Percentiles rank a stretch among this genome's conserved stretches.
Evolutionary conservation across 2,329 filamentous ascomycete species (phyloP).

Genomic region (Calonectria montana): DNA sequence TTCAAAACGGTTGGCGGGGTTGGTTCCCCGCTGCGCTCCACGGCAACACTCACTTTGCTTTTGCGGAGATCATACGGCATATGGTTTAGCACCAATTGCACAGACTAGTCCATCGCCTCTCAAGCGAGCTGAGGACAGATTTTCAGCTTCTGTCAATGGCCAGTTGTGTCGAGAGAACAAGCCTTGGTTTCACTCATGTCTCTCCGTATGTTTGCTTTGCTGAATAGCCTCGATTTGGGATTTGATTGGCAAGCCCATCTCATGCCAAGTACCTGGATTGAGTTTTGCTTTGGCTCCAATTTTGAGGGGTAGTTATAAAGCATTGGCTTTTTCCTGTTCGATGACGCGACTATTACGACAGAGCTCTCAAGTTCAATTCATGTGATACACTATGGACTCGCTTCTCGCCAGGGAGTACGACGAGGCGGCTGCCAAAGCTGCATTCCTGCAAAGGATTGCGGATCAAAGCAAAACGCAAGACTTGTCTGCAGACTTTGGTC

Average conservation of each 20-base stretch:
- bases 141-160: background rate
- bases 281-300: background rate
- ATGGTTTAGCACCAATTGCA: background rate
- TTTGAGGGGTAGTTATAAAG: background rate
- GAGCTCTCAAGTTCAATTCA: background rate
- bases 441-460: background rate
- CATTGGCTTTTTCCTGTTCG: background rate
- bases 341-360: too few relatives aligned
- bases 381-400: background rate
- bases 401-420: background rate
- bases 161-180: background rate
- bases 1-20: background rate
- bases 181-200: background rate
- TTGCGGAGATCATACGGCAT: background rate
- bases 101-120: background rate
- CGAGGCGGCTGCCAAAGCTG: background rate
- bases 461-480: background rate
- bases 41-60: background rate
- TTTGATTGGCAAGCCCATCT: background rate
- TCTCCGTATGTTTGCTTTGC: background rate
- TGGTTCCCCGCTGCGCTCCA: background rate
- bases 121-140: background rate
- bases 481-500: background rate
- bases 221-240: background rate
- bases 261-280: background rate